phyloP scores from a whole-genome alignment of 805 yeast species.

The Deakozyma indianensis region DNA sequence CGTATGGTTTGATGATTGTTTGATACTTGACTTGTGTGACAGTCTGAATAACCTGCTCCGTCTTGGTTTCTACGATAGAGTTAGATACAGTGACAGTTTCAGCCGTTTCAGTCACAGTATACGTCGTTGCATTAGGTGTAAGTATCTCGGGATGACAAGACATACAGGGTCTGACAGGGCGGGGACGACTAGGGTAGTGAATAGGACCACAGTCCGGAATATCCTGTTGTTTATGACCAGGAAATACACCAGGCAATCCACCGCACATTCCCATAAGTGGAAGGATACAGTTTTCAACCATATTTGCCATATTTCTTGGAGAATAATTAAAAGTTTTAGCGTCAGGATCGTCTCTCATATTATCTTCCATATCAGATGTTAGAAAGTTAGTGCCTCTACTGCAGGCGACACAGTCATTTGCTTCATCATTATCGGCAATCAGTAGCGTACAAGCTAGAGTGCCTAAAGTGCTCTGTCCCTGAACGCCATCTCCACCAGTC shows the following conservation, averaged over 20 bases:
- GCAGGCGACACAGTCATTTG: conserved; percentile 1
- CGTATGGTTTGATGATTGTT: background rate
- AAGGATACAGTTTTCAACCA: background rate
- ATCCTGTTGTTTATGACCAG: background rate
- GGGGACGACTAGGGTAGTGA: background rate
- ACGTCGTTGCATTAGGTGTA: background rate
- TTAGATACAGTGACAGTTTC: background rate
- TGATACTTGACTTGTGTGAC: background rate
- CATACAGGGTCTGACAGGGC: background rate
- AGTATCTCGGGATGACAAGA: background rate
- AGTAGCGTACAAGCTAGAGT: background rate
- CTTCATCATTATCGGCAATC: background rate
- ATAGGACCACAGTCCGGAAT: conserved; percentile 1
- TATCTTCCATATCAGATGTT: background rate
- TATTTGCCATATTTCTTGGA: background rate
- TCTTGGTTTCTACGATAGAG: background rate
- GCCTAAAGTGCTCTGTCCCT: background rate
- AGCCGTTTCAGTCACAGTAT: background rate
- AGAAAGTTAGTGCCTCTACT: background rate
- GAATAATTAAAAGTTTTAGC: conserved; percentile 1
- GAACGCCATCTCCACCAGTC: background rate
- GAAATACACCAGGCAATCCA: background rate
- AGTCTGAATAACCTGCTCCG: background rate
- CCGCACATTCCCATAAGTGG: background rate
- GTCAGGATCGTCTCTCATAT: background rate